Evolutionary conservation across 345 rosid species (phyloP), one percentile per base, ranked within the genome.

Genomic region (Linum trigynum): DNA sequence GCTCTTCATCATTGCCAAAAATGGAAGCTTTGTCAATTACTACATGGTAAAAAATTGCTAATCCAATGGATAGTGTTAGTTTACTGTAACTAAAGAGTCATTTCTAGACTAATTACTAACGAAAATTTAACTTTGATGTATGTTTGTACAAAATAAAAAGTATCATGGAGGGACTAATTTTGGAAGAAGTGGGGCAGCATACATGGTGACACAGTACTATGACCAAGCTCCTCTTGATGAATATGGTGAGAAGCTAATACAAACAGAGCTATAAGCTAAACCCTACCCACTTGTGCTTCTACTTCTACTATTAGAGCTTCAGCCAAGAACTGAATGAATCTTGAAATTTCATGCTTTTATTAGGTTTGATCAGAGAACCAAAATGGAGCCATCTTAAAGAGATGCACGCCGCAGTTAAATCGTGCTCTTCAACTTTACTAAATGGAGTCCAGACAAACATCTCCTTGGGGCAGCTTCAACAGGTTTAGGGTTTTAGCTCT

Each of bases 121-220:
- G 32, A 23, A 23, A 48, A 9, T 6, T 3, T 12, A 48, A 48
- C 14, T 48, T 48, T 10, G 53, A 48, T 48, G 14, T 48, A 0
- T 48, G 14, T 48, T 6, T 7, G 1, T n/a, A 41, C 9, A 8
- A 23, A 23, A 23, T 23, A 23, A 23, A 23, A 64, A 91, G 98
- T 91, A 86, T 75, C 91, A 91, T 64, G 98, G 96, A 37, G 98
- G 96, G 74, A 88, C 96, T 5, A 91, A 88, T 76, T 89, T 85
- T 42, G 96, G 91, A 61, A 81, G 96, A 70, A 74, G 74, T 56
- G 84, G 78, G 7, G 74, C 94, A 15, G 81, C 82, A 55, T 91
- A 76, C 45, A 72, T 84, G 16, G 65, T 69, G 17, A 71, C 92
- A 7, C 73, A 83, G 66, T 91, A 91, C 60, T 88, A 88, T 43